Base-by-base conservation (phyloP, 805 yeast species). In the Yarrowia osloensis region DNA sequence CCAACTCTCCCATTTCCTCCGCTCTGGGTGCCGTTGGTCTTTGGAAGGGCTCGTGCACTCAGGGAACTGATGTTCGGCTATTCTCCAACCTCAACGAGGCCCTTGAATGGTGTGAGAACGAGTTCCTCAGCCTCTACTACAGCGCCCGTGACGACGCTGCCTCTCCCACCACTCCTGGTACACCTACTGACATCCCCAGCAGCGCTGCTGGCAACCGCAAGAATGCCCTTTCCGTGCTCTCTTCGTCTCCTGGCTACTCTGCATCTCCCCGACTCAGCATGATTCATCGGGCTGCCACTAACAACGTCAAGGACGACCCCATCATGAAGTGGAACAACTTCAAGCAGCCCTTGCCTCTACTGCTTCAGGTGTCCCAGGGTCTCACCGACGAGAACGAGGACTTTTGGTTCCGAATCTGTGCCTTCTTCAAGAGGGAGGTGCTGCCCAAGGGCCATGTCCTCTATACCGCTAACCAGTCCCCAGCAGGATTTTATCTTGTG, bases 41-140 rank as follows among this genome's bases (percentile, higher is more conserved):
- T 22, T 86, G 93, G 83, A 86, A 82, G 40, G 81, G 80, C 79
- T 84, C 81, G 67, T 46, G 54, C 33, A 46, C 66, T 13, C 54
- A 44, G n/a, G 71, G 71, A 6, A 71, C 69, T 37, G 69, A 73
- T 4, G 84, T 86, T 68, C 87, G 86, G 71, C 81, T 93, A 50
- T 94, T 92, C 74, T 84, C 84, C 66, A 89, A 90, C 66, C 81
- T 95, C 72, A 95, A 95, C 74, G 84, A 89, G 67, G 97, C 97
- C 0, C 81, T 95, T 49, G 98, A 95, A 77, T 94, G 97, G 97
- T 91, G 98, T 80, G 99, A 95, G 76, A 94, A 95, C 77, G 88
- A 88, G 72, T 91, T 93, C 71, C 81, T 95, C 72, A 81, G 84
- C 62, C 84, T 86, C 31, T 88, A 88, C 75, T 86, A 82, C 71